Evolutionary conservation across 108 stramenopile species (phyloP), one percentile per base, ranked within the genome.

Genomic region (Aureococcus anophagefferens): DNA sequence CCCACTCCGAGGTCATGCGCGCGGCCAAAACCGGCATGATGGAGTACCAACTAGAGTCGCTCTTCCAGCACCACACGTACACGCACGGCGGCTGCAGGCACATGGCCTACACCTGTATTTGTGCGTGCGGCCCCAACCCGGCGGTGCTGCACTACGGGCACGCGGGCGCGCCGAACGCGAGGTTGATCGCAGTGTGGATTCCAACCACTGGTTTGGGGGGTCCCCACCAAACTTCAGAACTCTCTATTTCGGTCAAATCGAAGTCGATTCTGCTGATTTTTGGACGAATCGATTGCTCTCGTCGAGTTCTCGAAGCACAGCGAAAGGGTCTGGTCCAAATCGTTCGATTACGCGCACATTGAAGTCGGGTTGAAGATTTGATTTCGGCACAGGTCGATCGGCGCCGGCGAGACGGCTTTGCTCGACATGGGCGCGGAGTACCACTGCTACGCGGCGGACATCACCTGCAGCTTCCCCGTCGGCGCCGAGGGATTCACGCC

Each of bases 361-460:
- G n/a, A n/a, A n/a, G n/a, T n/a, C n/a, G n/a, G n/a, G n/a, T n/a
- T n/a, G n/a, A n/a, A n/a, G n/a, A n/a, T n/a, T n/a, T n/a, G n/a
- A n/a, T n/a, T n/a, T n/a, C n/a, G n/a, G n/a, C n/a, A n/a, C n/a
- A n/a, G n/a, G n/a, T n/a, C n/a, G n/a, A n/a, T n/a, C n/a, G n/a
- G n/a, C n/a, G n/a, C 84, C 1, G 81, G 74, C n/a, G 94, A 95
- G 68, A 91, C 91, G 74, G 85, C 83, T 21, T 79, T 99, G 15
- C 81, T 96, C 63, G 98, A 99, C 81, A 95, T 97, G 94, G 98
- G 98, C 33, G 93, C 93, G 32, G 98, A 99, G 82, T 94, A 94
- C 67, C 84, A 93, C 76, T 91, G 98, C 72, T 99, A 98, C 74
- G 94, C 89, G 0, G 76, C 74, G 31, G 98, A 98, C 75, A 90